A percentile compares a stretch with the other conserved stretches of the same genome.
Evolutionary conservation across 768 basidiomycete genomes (phyloP).

Genomic region (Leccinum boreale): DNA sequence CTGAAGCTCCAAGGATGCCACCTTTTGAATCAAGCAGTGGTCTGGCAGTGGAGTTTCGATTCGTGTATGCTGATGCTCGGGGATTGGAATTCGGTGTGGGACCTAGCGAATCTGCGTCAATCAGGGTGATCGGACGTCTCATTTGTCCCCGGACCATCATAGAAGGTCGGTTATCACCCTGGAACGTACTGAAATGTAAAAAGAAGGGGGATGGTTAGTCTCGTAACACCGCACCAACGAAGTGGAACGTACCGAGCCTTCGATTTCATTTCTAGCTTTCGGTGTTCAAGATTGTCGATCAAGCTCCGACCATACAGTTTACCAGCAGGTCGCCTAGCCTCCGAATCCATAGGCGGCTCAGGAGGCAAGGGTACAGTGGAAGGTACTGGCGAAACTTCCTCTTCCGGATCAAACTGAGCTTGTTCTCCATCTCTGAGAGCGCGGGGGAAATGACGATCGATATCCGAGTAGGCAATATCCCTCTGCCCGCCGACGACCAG

Average conservation of each 20-base stretch:
- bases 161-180: slow-evolving; percentile 82
- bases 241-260: slow-evolving; percentile 69
- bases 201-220: slow-evolving; percentile 4
- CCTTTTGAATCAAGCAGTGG: slow-evolving; percentile 66
- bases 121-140: slow-evolving; percentile 62
- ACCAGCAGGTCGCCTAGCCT: slow-evolving; percentile 58
- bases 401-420: slow-evolving; percentile 45
- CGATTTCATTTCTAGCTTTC: slow-evolving; percentile 78
- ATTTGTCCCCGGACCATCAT: slow-evolving; percentile 80
- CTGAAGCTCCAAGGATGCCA: slow-evolving; percentile 32
- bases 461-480: slow-evolving; percentile 59
- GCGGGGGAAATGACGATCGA: slow-evolving; percentile 59
- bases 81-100: slow-evolving; percentile 45
- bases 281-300: slow-evolving; percentile 83
- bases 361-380: slow-evolving; percentile 30
- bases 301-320: slow-evolving; percentile 85
- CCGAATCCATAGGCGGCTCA: slow-evolving; percentile 31
- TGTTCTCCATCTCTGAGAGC: slow-evolving; percentile 80
- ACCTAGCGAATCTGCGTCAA: slow-evolving; percentile 64
- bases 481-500: slow-evolving; percentile 66
- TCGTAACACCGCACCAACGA: neutral
- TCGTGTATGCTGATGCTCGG: slow-evolving; percentile 39
- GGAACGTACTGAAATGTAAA: slow-evolving; percentile 62
- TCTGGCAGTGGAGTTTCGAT: slow-evolving; percentile 54
- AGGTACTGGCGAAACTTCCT: slow-evolving; percentile 35